Evolutionary conservation across 805 yeast species (phyloP).

Genomic region (Myxozyma vanderwaltii): DNA sequence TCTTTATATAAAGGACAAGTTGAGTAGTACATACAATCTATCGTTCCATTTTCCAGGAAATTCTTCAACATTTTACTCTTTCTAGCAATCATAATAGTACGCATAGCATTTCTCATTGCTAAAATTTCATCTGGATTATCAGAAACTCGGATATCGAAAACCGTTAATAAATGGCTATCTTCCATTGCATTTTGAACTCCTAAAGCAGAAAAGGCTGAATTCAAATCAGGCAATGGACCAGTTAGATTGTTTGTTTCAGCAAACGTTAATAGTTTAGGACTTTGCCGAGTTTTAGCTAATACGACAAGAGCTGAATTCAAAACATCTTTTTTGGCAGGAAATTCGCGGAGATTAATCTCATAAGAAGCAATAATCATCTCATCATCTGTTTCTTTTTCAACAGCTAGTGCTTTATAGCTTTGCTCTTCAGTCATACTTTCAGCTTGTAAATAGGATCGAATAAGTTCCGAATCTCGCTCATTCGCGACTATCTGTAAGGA

Average conservation of each 20-base stretch:
- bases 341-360: slow-evolving; percentile 62
- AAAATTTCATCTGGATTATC: slow-evolving; percentile 54
- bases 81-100: slow-evolving; percentile 61
- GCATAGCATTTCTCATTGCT: slow-evolving; percentile 58
- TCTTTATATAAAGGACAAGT: background rate
- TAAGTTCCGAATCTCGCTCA: slow-evolving; percentile 55
- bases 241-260: slow-evolving; percentile 37
- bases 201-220: slow-evolving; percentile 31
- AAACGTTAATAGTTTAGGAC: slow-evolving; percentile 37
- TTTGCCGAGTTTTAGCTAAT: slow-evolving; percentile 40
- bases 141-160: slow-evolving; percentile 45
- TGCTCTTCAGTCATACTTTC: slow-evolving; percentile 49
- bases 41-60: slow-evolving; percentile 46
- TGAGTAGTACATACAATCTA: slow-evolving; percentile 12
- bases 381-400: slow-evolving; percentile 58
- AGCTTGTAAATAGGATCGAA: slow-evolving; percentile 54
- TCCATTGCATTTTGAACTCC: slow-evolving; percentile 30
- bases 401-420: slow-evolving; percentile 57
- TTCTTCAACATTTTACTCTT: slow-evolving; percentile 60
- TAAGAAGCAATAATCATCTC: slow-evolving; percentile 77
- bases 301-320: slow-evolving; percentile 37
- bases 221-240: slow-evolving; percentile 27
- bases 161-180: slow-evolving; percentile 31
- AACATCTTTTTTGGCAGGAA: slow-evolving; percentile 23
- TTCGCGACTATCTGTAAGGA: slow-evolving; percentile 66